Percentiles rank a stretch among this genome's conserved stretches.
Conservation (phyloP, 108 stramenopile species). For the Cyclostephanos invisitatus region DNA sequence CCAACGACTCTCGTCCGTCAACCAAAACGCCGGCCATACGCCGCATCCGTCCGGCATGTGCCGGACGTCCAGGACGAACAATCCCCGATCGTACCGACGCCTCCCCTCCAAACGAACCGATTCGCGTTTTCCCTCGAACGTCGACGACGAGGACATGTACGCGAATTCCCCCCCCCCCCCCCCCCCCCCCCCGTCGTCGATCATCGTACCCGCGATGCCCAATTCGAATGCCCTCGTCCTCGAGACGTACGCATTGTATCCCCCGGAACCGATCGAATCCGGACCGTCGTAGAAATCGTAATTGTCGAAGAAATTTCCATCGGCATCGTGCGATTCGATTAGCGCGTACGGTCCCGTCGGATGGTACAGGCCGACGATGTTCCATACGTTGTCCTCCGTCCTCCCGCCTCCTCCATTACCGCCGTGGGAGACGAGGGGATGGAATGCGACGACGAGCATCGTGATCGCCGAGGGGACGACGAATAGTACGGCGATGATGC, state of each 20-base stretch:
- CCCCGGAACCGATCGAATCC: slow-evolving; percentile 81
- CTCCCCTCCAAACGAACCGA: slow-evolving; percentile 83
- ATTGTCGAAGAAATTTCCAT: slow-evolving; percentile 66
- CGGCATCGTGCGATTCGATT: slow-evolving; percentile 58
- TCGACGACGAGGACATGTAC: slow-evolving; percentile 71
- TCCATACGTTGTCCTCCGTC: no score
- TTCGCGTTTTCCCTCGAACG: slow-evolving; percentile 65
- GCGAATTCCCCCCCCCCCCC: slow-evolving; percentile 67
- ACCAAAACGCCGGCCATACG: slow-evolving; percentile 60
- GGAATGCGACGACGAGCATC: not conserved
- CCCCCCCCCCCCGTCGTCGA: slow-evolving; percentile 39
- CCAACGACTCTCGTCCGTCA: slow-evolving; percentile 51
- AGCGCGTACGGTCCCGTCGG: slow-evolving; percentile 44
- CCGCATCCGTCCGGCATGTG: slow-evolving; percentile 58
- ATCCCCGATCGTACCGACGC: slow-evolving; percentile 73
- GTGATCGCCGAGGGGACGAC: not conserved
- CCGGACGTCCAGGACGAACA: slow-evolving; percentile 77
- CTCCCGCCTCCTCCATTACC: no score
- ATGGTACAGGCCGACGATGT: slow-evolving; percentile 12
- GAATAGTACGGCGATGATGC: not conserved
- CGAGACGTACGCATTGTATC: slow-evolving; percentile 69
- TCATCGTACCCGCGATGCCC: slow-evolving; percentile 61
- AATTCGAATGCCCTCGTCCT: slow-evolving; percentile 51
- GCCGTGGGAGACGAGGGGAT: no score
- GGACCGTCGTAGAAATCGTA: slow-evolving; percentile 81